phyloP scores from a whole-genome alignment of 2,329 filamentous ascomycete species.

The Alternaria panax region DNA sequence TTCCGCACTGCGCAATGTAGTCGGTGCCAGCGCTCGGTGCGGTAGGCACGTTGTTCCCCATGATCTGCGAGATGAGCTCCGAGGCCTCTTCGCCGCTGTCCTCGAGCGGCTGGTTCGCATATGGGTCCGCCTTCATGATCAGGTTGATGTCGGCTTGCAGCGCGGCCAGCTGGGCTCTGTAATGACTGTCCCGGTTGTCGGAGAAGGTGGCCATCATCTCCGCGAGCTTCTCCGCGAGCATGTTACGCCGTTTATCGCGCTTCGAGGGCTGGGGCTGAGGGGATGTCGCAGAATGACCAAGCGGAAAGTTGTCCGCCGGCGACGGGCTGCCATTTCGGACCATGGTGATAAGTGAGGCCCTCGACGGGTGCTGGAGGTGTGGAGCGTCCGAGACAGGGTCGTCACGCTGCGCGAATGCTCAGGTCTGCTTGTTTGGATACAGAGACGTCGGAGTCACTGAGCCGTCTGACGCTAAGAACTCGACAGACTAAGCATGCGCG shows the following conservation, averaged over 20 bases:
- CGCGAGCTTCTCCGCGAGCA: conserved; percentile 79
- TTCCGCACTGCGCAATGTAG: conserved; percentile 71
- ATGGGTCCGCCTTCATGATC: conserved; percentile 84
- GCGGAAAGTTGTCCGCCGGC: conserved; percentile 46
- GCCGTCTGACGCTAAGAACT: not conserved
- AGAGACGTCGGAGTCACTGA: not conserved
- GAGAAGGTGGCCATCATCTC: conserved; percentile 79
- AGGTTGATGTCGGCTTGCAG: conserved; percentile 91
- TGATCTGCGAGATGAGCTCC: conserved; percentile 61
- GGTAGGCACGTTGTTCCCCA: conserved; percentile 50
- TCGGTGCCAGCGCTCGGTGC: conserved; percentile 70
- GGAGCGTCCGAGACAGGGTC: conserved; percentile 6
- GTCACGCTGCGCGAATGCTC: not conserved
- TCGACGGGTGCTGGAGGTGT: not conserved
- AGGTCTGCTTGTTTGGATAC: not conserved
- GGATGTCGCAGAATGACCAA: conserved; percentile 50
- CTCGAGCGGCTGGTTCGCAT: conserved; percentile 72
- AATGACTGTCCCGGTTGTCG: conserved; percentile 81
- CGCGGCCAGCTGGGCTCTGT: conserved; percentile 86
- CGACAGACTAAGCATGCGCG: not conserved
- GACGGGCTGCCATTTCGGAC: conserved; percentile 50
- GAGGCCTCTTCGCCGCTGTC: conserved; percentile 71
- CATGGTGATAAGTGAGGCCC: conserved; percentile 34
- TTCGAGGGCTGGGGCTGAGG: conserved; percentile 70
- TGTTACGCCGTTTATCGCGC: conserved; percentile 86